A percentile compares a stretch with the other conserved stretches of the same genome.
These are phyloP conservation scores for Rhododendron simsii DNA, from an alignment of 148 eudicot species.

Conservation along the genomic window DNA sequence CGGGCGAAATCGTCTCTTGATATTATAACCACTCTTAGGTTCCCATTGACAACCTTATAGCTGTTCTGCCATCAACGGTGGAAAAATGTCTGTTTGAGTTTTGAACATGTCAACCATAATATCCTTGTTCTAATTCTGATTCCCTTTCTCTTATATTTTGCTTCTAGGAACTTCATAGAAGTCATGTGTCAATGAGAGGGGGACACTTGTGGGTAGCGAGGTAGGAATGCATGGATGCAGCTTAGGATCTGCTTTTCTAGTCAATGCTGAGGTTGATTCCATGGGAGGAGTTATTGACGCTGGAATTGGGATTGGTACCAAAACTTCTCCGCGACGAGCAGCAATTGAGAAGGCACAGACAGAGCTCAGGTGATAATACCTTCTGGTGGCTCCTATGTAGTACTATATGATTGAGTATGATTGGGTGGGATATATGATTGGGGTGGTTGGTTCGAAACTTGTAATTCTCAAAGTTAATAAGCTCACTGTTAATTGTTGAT, in stretches of 20 bases:
- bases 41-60: not conserved
- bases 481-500: slow-evolving; percentile 18
- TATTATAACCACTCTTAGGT: not conserved
- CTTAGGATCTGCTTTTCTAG: slow-evolving; percentile 55
- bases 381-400: not conserved
- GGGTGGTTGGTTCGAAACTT: not conserved
- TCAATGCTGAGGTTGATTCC: slow-evolving; percentile 98
- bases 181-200: slow-evolving; percentile 43
- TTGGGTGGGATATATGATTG: not conserved
- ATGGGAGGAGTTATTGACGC: slow-evolving; percentile 97
- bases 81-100: not conserved
- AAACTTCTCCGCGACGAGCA: slow-evolving; percentile 66
- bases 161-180: slow-evolving; percentile 14
- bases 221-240: slow-evolving; percentile 83
- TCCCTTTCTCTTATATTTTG: slow-evolving; percentile 7
- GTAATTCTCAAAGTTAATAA: slow-evolving; percentile 5
- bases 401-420: not conserved
- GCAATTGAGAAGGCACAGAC: slow-evolving; percentile 91
- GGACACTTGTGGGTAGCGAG: slow-evolving; percentile 33
- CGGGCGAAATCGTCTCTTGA: not conserved
- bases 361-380: slow-evolving; percentile 66
- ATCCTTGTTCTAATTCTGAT: not conserved
- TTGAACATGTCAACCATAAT: not conserved
- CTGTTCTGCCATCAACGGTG: not conserved
- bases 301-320: slow-evolving; percentile 66